These are phyloP conservation scores for Zea mays DNA, from an alignment of 176 grass and related monocot genomes.

Conservation along the genomic window Zm-B73-REFERENCE-NAM-5.0 NC_050103.1:173147001-173147500, in stretches of 20 bases:
- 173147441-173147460: not conserved
- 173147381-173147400: not conserved
- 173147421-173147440: not conserved
- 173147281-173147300: not conserved
- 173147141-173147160: too few species aligned
- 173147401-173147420: not conserved
- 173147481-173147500: not conserved
- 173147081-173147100: too few species aligned
- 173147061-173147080: too few species aligned
- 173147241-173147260: not conserved
- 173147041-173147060: too few species aligned
- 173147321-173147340: not conserved
- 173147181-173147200: too few species aligned
- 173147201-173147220: too few species aligned
- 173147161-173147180: too few species aligned
- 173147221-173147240: too few species aligned
- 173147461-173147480: not conserved
- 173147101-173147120: too few species aligned
- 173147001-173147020: too few species aligned
- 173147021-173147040: too few species aligned
- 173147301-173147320: not conserved
- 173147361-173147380: not conserved
- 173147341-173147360: not conserved
- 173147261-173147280: not conserved
- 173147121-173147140: too few species aligned